Conservation (phyloP, 2,329 filamentous ascomycete genomes). For the Lachnellula hyalina region DNA sequence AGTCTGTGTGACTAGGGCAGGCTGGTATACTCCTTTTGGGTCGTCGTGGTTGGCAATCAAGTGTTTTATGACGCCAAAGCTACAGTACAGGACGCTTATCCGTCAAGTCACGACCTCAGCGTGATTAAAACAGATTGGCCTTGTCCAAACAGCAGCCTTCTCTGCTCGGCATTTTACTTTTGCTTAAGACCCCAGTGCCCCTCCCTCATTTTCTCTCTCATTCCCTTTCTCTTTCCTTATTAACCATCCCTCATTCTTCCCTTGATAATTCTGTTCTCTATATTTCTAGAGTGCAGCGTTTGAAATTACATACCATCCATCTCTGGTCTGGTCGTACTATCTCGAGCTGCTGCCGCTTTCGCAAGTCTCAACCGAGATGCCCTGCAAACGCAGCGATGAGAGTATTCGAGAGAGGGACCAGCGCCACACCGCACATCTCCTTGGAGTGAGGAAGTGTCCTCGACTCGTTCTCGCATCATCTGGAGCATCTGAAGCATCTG, state of each 20-base stretch:
- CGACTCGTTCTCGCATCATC: slow-evolving; percentile 3
- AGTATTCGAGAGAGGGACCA: slow-evolving; percentile 5
- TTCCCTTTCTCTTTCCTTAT: slow-evolving; percentile 5
- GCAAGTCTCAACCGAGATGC: slow-evolving; percentile 13
- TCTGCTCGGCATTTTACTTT: slow-evolving; percentile 22
- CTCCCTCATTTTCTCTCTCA: slow-evolving; percentile 6
- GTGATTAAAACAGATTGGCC: slow-evolving; percentile 22
- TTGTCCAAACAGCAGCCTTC: slow-evolving; percentile 16
- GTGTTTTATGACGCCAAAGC: slow-evolving; percentile 21
- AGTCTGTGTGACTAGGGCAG: slow-evolving; percentile 16
- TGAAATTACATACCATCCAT: slow-evolving; percentile 1
- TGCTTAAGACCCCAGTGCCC: slow-evolving; percentile 17
- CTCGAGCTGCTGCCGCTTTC: slow-evolving; percentile 10
- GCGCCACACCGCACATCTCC: slow-evolving; percentile 3
- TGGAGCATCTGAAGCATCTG: neutral
- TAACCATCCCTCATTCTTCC: neutral
- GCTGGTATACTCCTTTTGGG: slow-evolving; percentile 11
- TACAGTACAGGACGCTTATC: slow-evolving; percentile 13
- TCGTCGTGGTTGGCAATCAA: slow-evolving; percentile 11
- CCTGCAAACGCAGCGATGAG: slow-evolving; percentile 14
- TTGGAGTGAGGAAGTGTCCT: slow-evolving; percentile 1
- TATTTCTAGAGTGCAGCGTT: neutral
- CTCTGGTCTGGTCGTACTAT: neutral
- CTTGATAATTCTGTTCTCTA: neutral
- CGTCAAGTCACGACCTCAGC: slow-evolving; percentile 18